Evolutionary conservation across 1,139 yeast genomes (phyloP), one percentile per base, ranked within the genome.

Genomic region (Casaregolazyma suthepensis): DNA sequence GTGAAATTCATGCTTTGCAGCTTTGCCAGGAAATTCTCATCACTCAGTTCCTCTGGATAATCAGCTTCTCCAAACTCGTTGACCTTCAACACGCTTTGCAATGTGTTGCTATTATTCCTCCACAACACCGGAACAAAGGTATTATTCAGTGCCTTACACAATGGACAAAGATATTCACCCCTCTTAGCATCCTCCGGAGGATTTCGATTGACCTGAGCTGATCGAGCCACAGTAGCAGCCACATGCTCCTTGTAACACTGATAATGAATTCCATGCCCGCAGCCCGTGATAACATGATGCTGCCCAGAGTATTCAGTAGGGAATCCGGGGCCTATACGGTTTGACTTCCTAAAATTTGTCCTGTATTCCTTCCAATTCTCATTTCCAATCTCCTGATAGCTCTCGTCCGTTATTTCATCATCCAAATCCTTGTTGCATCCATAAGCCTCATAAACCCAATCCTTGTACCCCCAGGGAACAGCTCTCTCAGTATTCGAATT

Each of bases 221-320:
- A 87, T 31, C 85, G 77, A 13, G 75, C 70, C 53, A 80, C 73
- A 48, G 78, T 76, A 18, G 81, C 76, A 50, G 75, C 74, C 63
- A 82, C 71, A 64, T 82, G 87, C 56, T 83, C 82, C 53, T 80
- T 67, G 61, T 85, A 87, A 65, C 99, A 93, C 38, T 80, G 77
- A 59, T 80, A 82, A 68, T 93, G 99, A 83, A 93, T 85, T 1
- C 96, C 95, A 70, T 93, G 99, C 0, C 97, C 96, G 72, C 99
- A 93, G 52, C 96, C 84, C 61, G 85, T 82, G 5, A 90, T 75
- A 0, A 87, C 82, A 6, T 84, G 72, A 52, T 75, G 72, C 54
- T 67, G 56, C 1, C 59, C 54, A 23, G 71, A 56, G n/a, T 47
- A 66, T 20, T 65, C 69, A 15, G 69, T 63, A 0, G 83, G 79